Evolutionary conservation across 192 early-diverging fungal genomes (phyloP).

Genomic region (Spizellomyces sp.): DNA sequence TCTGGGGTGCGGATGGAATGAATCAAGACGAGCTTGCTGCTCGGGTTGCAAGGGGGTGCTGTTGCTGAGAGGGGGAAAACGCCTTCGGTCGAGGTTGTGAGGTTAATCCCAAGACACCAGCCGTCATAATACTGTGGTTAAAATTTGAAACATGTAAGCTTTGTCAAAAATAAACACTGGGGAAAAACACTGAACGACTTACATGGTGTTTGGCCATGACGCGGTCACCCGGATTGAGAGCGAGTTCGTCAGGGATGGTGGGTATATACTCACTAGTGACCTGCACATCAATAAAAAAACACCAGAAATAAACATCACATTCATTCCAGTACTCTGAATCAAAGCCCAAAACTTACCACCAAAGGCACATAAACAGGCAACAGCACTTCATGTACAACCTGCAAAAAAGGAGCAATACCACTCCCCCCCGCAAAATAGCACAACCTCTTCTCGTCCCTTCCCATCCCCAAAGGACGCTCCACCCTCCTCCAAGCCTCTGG

Average conservation of each 20-base stretch:
- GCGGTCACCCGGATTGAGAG: conserved; percentile 21
- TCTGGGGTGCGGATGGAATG: conserved; percentile 19
- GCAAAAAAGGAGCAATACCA: conserved; percentile 39
- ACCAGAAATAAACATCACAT: too few species aligned
- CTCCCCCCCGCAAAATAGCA: conserved; percentile 44
- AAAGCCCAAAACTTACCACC: neutral
- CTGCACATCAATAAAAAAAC: neutral
- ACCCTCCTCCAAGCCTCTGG: conserved; percentile 28
- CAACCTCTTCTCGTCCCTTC: neutral
- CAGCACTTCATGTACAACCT: conserved; percentile 32
- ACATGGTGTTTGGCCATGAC: conserved; percentile 19
- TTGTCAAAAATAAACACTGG: too few species aligned
- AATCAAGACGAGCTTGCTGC: conserved; percentile 21
- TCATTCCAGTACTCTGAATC: too few species aligned
- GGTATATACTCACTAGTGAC: conserved; percentile 25
- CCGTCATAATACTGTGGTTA: conserved; percentile 38
- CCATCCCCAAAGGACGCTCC: neutral
- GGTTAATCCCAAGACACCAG: conserved; percentile 34
- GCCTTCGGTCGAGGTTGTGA: conserved; percentile 32
- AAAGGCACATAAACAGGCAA: conserved; percentile 40
- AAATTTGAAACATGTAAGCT: too few species aligned
- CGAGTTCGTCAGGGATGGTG: conserved; percentile 35
- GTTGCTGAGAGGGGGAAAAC: conserved; percentile 40
- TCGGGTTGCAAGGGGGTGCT: conserved; percentile 2
- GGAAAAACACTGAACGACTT: too few species aligned